A percentile compares a stretch with the other conserved stretches of the same genome.
Conservation (phyloP, 306 rosid genomes). For the Acacia crassicarpa region DNA sequence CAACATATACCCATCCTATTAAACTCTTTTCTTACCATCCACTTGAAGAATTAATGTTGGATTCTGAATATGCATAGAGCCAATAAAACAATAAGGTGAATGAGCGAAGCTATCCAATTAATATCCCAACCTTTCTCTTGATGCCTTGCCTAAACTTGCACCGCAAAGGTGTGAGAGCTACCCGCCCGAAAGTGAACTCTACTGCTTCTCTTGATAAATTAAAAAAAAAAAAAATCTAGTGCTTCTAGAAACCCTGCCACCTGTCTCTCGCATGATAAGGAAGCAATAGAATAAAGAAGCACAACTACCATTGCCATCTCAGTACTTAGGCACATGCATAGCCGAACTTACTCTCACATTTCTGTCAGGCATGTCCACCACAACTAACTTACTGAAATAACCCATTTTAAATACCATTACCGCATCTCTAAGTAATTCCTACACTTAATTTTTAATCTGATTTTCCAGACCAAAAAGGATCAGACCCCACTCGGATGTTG, state of each 20-base stretch:
- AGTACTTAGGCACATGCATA: constrained; percentile 42
- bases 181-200: neutral
- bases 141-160: constrained; percentile 57
- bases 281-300: constrained; percentile 61
- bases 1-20: constrained; percentile 51
- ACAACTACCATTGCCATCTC: constrained; percentile 61
- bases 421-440: neutral
- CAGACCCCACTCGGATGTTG: neutral
- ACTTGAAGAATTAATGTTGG: constrained; percentile 33
- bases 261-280: constrained; percentile 41
- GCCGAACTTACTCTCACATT: constrained; percentile 47
- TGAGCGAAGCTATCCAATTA: constrained; percentile 33
- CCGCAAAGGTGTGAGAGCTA: neutral
- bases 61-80: constrained; percentile 14
- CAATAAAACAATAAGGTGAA: constrained; percentile 35
- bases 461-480: neutral
- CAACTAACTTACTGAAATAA: constrained; percentile 45
- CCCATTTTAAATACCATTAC: neutral
- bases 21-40: constrained; percentile 55
- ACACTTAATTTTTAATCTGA: neutral
- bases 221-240: constrained; percentile 38
- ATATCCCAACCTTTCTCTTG: constrained; percentile 39
- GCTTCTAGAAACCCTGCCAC: constrained; percentile 60
- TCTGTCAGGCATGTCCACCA: constrained; percentile 44
- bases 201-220: no score